These are phyloP conservation scores for Chondrus crispus DNA, from an alignment of 23 red algal genomes.

Conservation along the genomic window DNA sequence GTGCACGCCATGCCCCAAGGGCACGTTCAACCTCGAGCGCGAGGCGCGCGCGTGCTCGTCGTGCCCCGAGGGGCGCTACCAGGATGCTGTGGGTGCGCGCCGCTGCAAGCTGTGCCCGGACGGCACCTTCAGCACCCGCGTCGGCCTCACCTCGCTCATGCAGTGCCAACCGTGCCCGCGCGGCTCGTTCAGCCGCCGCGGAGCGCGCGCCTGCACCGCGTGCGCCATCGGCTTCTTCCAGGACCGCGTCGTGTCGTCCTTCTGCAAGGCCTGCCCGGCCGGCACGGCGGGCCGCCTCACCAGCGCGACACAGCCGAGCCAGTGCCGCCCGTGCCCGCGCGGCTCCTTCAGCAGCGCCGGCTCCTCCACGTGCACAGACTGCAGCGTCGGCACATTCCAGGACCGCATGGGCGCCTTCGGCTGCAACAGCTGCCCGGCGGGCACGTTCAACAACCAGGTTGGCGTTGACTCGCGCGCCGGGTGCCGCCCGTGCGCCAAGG, in stretches of 20 bases:
- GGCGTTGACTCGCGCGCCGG: background rate
- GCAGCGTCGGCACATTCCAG: conserved; percentile 11
- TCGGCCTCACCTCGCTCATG: background rate
- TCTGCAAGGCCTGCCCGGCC: conserved; percentile 42
- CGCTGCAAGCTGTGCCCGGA: background rate
- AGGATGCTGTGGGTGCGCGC: background rate
- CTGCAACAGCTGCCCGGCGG: conserved; percentile 34
- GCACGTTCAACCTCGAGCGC: background rate
- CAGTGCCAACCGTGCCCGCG: background rate
- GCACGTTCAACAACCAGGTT: background rate
- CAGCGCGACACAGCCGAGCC: background rate
- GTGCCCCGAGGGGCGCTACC: background rate
- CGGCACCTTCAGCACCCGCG: conserved; percentile 24
- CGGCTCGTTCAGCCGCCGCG: background rate
- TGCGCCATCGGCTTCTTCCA: conserved; percentile 15
- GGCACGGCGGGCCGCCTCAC: conserved; percentile 26
- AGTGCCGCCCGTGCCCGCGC: conserved; percentile 30
- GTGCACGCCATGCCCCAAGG: conserved; percentile 41
- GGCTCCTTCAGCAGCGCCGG: conserved; percentile 40
- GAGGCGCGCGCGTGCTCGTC: background rate
- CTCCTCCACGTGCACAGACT: conserved; percentile 15
- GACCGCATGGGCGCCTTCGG: background rate
- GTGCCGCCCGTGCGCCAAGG: conserved; percentile 16
- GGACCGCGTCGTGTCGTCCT: conserved; percentile 9
- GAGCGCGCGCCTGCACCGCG: background rate